Conservation (phyloP, 192 early-diverging fungal genomes). For the Cetraspora pellucida region DNA sequence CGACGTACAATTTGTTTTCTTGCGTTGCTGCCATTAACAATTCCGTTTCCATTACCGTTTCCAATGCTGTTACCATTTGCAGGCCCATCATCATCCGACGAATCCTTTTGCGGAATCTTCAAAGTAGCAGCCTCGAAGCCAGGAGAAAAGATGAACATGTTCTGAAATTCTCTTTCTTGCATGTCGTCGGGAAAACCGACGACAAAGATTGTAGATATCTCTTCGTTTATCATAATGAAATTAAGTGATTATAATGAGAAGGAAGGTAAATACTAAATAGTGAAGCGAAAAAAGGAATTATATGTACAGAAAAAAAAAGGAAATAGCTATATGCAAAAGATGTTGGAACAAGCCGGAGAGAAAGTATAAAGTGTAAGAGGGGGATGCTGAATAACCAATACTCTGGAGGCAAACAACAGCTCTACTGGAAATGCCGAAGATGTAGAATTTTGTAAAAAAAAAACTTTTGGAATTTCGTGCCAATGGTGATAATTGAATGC, state of each 20-base stretch:
- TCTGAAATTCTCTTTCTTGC: constrained; percentile 98
- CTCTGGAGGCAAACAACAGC: constrained; percentile 23
- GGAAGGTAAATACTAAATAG: neutral
- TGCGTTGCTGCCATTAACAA: constrained; percentile 47
- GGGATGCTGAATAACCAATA: constrained; percentile 14
- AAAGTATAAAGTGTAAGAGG: neutral
- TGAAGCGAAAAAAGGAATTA: neutral
- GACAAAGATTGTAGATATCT: constrained; percentile 99
- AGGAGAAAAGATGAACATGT: constrained; percentile 98
- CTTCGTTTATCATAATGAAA: constrained; percentile 60
- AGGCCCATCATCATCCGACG: constrained; percentile 51
- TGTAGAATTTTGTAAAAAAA: neutral
- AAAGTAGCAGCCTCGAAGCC: constrained; percentile 98
- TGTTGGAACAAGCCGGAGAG: neutral
- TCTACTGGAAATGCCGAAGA: constrained; percentile 14
- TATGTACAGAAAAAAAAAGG: neutral
- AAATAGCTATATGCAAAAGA: constrained; percentile 1
- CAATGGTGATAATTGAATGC: neutral
- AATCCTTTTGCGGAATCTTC: constrained; percentile 79
- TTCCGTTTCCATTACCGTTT: constrained; percentile 44
- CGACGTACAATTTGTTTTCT: constrained; percentile 89
- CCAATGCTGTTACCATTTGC: constrained; percentile 21
- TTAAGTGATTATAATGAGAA: neutral
- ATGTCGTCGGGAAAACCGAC: constrained; percentile 99
- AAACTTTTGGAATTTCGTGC: neutral